Evolutionary conservation across 2,329 filamentous ascomycete genomes (phyloP).

Genomic region (Fusarium odoratissimum): DNA sequence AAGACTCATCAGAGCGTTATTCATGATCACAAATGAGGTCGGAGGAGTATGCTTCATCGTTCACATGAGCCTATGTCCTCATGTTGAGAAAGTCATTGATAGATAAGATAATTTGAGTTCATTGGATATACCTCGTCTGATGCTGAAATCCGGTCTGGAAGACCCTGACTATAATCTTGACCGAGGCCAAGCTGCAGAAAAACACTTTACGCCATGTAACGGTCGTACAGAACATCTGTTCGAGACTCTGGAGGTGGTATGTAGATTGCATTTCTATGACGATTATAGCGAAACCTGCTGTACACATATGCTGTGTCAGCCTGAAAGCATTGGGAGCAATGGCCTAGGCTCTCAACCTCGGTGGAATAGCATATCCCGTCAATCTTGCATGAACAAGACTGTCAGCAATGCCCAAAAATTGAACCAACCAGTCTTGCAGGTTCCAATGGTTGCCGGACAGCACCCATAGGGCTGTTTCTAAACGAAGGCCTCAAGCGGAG

Average conservation of each 20-base stretch:
- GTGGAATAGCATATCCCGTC: background rate
- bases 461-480: background rate
- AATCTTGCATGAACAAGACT: background rate
- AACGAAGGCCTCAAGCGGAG: background rate
- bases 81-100: background rate
- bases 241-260: background rate
- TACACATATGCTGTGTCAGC: slow-evolving; percentile 9
- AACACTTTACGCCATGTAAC: slow-evolving; percentile 4
- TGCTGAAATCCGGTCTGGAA: slow-evolving; percentile 30
- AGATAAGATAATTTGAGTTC: slow-evolving; percentile 38
- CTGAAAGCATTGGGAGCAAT: background rate
- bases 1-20: background rate
- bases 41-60: slow-evolving; percentile 3
- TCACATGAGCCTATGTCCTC: slow-evolving; percentile 4
- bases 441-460: background rate
- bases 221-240: slow-evolving; percentile 11
- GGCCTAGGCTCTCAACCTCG: background rate
- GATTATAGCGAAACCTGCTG: background rate
- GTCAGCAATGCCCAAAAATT: background rate
- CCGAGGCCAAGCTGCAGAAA: slow-evolving; percentile 27
- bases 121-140: slow-evolving; percentile 27
- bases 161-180: slow-evolving; percentile 16
- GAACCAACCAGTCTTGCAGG: background rate
- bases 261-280: slow-evolving; percentile 7
- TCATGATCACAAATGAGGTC: background rate